These are phyloP conservation scores for Durio zibethinus DNA, from an alignment of 345 rosid species.

Conservation along the genomic window DNA sequence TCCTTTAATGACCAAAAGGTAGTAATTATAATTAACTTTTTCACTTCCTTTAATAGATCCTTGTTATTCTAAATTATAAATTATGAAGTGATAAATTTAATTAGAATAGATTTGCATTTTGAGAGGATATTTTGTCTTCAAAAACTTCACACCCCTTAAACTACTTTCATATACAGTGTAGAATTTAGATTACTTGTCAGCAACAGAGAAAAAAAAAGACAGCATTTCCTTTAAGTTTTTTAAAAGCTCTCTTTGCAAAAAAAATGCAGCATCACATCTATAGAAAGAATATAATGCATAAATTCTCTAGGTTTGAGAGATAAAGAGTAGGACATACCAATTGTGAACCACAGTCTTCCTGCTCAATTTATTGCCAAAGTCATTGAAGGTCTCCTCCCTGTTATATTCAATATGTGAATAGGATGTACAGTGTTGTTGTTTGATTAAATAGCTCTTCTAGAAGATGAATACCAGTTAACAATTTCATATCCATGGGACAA, in stretches of 20 bases:
- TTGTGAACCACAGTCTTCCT: conserved; percentile 68
- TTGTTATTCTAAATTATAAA: not conserved
- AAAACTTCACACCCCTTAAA: not conserved
- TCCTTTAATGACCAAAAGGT: not conserved
- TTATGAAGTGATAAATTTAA: not conserved
- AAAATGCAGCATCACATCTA: not conserved
- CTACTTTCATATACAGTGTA: not conserved
- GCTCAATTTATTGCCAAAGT: conserved; percentile 52
- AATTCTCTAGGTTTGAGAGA: not conserved
- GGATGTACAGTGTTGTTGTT: not conserved
- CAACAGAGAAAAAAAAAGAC: not conserved
- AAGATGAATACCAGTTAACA: conserved; percentile 52
- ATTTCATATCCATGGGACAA: conserved; percentile 59
- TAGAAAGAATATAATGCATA: not conserved
- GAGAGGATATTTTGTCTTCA: not conserved
- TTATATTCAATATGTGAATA: conserved; percentile 21
- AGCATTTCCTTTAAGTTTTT: not conserved
- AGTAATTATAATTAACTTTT: not conserved
- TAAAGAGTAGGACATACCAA: conserved; percentile 40
- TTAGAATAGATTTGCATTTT: not conserved
- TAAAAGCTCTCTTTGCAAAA: conserved; percentile 1
- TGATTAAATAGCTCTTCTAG: not conserved
- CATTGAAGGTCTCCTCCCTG: conserved; percentile 88
- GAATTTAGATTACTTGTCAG: not conserved
- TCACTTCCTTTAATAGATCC: not conserved